Evolutionary conservation across 139 green algal genomes (phyloP).

Genomic region (Desmodesmus armatus): DNA sequence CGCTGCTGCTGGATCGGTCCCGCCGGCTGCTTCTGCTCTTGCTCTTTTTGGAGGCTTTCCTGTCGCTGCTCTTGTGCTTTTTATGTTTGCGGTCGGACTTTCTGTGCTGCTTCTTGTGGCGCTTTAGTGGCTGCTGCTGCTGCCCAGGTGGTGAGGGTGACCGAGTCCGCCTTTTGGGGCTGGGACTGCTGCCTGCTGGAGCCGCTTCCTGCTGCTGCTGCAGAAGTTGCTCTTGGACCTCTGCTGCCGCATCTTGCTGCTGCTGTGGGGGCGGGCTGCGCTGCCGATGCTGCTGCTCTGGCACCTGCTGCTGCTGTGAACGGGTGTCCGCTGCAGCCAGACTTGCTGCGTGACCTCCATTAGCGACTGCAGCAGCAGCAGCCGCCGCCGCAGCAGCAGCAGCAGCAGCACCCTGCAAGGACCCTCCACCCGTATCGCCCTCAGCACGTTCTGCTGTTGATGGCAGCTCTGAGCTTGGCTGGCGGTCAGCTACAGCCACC

Average conservation of each 20-base stretch:
- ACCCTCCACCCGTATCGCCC: background rate
- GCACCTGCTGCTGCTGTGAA: background rate
- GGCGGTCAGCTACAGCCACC: background rate
- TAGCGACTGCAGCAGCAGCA: background rate
- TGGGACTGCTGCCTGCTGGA: background rate
- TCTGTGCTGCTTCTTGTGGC: background rate
- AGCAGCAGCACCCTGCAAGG: background rate
- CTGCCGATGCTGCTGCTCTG: background rate
- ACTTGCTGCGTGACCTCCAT: background rate
- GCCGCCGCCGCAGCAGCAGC: background rate
- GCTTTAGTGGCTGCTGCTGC: background rate
- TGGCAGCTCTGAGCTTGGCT: background rate
- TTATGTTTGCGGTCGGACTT: background rate
- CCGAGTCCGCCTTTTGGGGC: background rate
- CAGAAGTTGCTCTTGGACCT: no score
- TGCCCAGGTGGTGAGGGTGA: background rate
- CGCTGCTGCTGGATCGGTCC: background rate
- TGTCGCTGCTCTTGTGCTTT: background rate
- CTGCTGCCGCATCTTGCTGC: no score
- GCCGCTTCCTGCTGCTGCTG: slow-evolving; percentile 5
- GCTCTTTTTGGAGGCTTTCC: background rate
- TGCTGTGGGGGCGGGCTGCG: background rate
- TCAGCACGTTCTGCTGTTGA: background rate
- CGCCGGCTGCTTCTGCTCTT: background rate
- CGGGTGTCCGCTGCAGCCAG: background rate